These are phyloP conservation scores for Linnemannia schmuckeri DNA, from an alignment of 192 early-diverging fungal genomes.

Conservation along the genomic window DNA sequence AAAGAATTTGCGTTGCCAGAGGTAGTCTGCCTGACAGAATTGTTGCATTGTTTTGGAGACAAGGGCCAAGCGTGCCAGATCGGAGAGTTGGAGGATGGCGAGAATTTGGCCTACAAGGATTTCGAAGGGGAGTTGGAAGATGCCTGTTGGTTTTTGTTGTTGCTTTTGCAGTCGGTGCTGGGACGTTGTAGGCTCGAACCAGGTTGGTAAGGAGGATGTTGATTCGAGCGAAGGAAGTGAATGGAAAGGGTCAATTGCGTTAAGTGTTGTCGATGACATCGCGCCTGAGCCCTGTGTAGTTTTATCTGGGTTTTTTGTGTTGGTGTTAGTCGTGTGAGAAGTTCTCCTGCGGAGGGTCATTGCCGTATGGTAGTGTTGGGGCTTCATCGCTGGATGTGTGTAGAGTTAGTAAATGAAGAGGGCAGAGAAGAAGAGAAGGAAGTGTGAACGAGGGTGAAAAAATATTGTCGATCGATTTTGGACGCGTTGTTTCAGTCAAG, in stretches of 20 bases:
- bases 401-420: background rate
- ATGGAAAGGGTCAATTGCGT: background rate
- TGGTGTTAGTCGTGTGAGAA: background rate
- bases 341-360: background rate
- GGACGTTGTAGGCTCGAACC: background rate
- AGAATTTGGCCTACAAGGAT: constrained; percentile 41
- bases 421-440: constrained; percentile 10
- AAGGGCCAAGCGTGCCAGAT: constrained; percentile 13
- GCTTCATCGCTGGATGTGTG: background rate
- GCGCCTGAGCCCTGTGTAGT: background rate
- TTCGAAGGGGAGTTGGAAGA: constrained; percentile 35
- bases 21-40: constrained; percentile 31
- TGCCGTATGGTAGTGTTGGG: background rate
- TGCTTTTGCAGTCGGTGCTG: background rate
- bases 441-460: background rate
- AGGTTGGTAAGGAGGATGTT: background rate
- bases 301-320: background rate
- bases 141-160: background rate
- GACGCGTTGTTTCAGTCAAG: no score
- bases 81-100: constrained; percentile 6
- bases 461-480: no score
- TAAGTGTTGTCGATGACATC: background rate
- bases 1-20: constrained; percentile 49
- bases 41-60: constrained; percentile 10
- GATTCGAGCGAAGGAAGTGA: background rate